Evolutionary conservation across 768 basidiomycete genomes (phyloP).

Genomic region (Filobasidium floriforme): DNA sequence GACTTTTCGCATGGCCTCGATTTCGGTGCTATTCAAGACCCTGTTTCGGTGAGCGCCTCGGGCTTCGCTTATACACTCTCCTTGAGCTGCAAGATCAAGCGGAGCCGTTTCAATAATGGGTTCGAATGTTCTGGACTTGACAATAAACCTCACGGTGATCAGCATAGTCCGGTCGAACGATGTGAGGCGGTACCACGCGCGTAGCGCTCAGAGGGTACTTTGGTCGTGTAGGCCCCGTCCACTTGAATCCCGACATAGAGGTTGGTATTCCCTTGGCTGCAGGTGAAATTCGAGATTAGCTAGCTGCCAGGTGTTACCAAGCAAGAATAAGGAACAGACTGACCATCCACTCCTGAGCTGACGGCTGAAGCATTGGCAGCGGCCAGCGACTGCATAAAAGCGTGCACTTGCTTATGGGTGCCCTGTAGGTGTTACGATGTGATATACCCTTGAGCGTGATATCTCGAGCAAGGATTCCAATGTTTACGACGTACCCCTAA

Average conservation of each 20-base stretch:
- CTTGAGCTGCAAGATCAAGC: conserved; percentile 44
- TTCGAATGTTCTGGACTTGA: not conserved
- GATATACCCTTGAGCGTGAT: not conserved
- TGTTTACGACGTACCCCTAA: not conserved
- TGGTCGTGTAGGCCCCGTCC: conserved; percentile 70
- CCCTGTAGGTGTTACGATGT: conserved; percentile 16
- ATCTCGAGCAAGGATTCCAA: not conserved
- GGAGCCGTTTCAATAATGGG: not conserved
- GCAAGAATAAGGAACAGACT: conserved; percentile 42
- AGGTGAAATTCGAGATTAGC: not conserved
- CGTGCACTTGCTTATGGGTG: conserved; percentile 41
- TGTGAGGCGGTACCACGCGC: conserved; percentile 71
- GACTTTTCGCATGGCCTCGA: conserved; percentile 78
- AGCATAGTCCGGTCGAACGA: conserved; percentile 82
- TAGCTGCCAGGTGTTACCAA: not conserved
- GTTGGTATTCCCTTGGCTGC: conserved; percentile 54
- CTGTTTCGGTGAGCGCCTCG: conserved; percentile 53
- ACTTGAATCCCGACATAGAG: conserved; percentile 59
- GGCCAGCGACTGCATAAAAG: conserved; percentile 33
- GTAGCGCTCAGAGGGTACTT: conserved; percentile 77
- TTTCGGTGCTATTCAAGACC: conserved; percentile 60
- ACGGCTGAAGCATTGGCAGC: conserved; percentile 16
- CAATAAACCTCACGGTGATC: conserved; percentile 54
- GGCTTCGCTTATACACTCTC: conserved; percentile 52
- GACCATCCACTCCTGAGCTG: conserved; percentile 54